Conservation (phyloP, 2,329 filamentous ascomycete genomes). For the Diaporthe aspalathi region DNA sequence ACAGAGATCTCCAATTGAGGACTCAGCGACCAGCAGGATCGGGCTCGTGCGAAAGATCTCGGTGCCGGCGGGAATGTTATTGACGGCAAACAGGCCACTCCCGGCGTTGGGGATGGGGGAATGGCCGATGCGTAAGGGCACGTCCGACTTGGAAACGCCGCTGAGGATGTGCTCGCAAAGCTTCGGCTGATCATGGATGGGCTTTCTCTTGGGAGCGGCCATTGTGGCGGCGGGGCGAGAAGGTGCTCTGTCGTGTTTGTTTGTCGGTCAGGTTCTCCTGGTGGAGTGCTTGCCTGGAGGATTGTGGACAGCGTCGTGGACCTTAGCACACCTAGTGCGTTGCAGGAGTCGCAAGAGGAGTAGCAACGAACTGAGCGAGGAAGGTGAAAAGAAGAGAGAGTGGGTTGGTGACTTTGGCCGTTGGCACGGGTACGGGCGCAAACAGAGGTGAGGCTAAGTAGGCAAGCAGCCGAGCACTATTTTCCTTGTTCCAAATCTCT, state of each 20-base stretch:
- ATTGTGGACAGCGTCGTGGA: neutral
- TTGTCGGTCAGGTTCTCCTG: neutral
- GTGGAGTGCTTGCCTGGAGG: neutral
- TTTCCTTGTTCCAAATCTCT: neutral
- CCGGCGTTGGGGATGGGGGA: constrained; percentile 42
- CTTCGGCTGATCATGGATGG: constrained; percentile 32
- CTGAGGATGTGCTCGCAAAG: constrained; percentile 34
- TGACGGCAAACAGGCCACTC: constrained; percentile 44
- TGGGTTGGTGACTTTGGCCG: neutral
- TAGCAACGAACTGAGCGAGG: neutral
- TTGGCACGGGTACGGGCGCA: neutral
- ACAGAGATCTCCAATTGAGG: constrained; percentile 41
- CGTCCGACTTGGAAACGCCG: neutral
- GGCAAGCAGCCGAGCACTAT: constrained; percentile 11
- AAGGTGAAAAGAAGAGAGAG: neutral
- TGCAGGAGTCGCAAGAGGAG: neutral
- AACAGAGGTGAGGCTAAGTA: neutral
- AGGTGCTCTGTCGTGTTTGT: neutral
- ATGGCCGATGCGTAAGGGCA: constrained; percentile 17
- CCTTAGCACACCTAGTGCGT: rapidly evolving
- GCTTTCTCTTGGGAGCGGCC: constrained; percentile 3
- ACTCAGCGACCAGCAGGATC: constrained; percentile 40
- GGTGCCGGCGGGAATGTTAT: constrained; percentile 40
- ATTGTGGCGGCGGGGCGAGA: constrained; percentile 18
- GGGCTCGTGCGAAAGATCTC: constrained; percentile 46